These are phyloP conservation scores for Macrolepiota albuminosa DNA, from an alignment of 768 basidiomycete species.

Conservation along the genomic window DNA sequence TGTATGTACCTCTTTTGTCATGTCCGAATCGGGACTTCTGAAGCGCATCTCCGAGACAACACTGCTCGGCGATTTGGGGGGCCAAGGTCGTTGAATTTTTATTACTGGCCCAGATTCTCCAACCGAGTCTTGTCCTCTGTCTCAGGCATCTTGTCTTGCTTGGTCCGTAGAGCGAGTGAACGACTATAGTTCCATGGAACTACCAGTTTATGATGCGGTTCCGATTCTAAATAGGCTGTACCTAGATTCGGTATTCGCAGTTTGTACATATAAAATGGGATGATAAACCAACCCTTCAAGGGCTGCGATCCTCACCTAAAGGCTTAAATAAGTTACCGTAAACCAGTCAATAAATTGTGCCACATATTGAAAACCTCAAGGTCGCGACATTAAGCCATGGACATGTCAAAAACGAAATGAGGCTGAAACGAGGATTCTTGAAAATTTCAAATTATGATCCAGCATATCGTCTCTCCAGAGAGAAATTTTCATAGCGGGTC, in stretches of 20 bases:
- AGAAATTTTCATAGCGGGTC: background rate
- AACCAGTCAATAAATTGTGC: background rate
- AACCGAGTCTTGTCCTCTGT: background rate
- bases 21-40: constrained; percentile 13
- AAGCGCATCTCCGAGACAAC: constrained; percentile 10
- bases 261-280: constrained; percentile 1
- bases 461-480: background rate
- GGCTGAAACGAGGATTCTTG: background rate
- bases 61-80: constrained; percentile 4
- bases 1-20: constrained; percentile 11
- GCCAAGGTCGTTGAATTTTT: constrained; percentile 5
- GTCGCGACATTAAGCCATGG: background rate
- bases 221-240: background rate
- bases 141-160: constrained; percentile 2
- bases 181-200: background rate
- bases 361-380: background rate
- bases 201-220: background rate
- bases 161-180: background rate
- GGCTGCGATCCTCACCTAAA: background rate
- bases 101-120: constrained; percentile 1
- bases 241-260: constrained; percentile 5
- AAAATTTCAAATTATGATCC: background rate
- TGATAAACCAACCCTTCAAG: constrained; percentile 1
- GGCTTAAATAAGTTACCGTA: background rate
- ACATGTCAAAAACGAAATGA: background rate